These are phyloP conservation scores for Ceratobasidium sp. DNA, from an alignment of 1,284 basidiomycete genomes.

Conservation along the genomic window DNA sequence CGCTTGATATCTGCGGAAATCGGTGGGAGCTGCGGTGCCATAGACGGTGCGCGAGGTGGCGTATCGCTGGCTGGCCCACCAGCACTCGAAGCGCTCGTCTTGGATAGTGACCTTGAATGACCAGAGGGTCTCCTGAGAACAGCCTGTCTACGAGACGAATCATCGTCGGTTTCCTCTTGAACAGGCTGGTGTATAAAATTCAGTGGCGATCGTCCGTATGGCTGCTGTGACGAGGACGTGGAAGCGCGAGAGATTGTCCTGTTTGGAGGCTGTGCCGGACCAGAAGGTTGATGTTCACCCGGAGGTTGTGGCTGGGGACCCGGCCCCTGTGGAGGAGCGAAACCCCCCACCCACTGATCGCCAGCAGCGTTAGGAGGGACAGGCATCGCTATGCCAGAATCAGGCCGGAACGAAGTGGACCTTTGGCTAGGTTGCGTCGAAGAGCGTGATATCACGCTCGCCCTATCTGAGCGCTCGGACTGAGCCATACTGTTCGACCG, in stretches of 20 bases:
- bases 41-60: conserved; percentile 49
- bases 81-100: conserved; percentile 14
- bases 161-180: conserved; percentile 34
- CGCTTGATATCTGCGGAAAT: conserved; percentile 71
- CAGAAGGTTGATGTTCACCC: conserved; percentile 29
- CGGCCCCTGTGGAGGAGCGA: conserved; percentile 18
- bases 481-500: conserved; percentile 20
- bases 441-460: conserved; percentile 17
- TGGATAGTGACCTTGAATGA: conserved; percentile 20
- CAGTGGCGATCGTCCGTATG: conserved; percentile 16
- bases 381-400: conserved; percentile 20
- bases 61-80: neutral
- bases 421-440: conserved; percentile 17
- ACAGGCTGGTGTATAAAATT: conserved; percentile 31
- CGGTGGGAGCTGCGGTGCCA: conserved; percentile 49
- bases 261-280: conserved; percentile 19
- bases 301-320: neutral
- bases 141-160: conserved; percentile 10
- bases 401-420: conserved; percentile 19
- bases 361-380: neutral
- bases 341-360: conserved; percentile 28
- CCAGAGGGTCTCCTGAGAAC: conserved; percentile 22
- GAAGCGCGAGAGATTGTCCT: conserved; percentile 32
- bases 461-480: conserved; percentile 34
- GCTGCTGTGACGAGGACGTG: conserved; percentile 15